Evolutionary conservation across 805 yeast species (phyloP).

Genomic region (Zygotorulaspora sp.): DNA sequence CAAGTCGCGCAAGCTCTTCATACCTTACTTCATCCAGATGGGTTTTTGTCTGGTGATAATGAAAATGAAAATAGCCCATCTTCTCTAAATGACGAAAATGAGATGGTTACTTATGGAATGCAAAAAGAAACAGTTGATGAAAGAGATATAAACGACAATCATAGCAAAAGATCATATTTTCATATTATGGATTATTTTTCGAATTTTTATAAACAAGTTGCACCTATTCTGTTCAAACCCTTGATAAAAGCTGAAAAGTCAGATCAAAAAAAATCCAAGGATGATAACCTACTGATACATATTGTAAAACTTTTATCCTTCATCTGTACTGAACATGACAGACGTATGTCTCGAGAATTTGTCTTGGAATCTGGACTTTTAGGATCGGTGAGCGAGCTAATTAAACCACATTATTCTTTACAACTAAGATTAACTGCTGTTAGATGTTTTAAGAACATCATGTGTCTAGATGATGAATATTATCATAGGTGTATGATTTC

Average conservation of each 20-base stretch:
- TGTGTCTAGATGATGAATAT: slow-evolving; percentile 57
- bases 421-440: slow-evolving; percentile 64
- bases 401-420: slow-evolving; percentile 37
- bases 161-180: slow-evolving; percentile 14
- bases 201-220: slow-evolving; percentile 60
- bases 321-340: slow-evolving; percentile 62
- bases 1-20: slow-evolving; percentile 83
- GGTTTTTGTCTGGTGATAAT: slow-evolving; percentile 25
- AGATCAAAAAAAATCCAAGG: slow-evolving; percentile 17
- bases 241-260: slow-evolving; percentile 34
- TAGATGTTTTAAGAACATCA: slow-evolving; percentile 59
- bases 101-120: neutral
- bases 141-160: slow-evolving; percentile 1
- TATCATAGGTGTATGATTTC: slow-evolving; percentile 55
- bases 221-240: slow-evolving; percentile 51
- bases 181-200: slow-evolving; percentile 37
- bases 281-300: slow-evolving; percentile 47
- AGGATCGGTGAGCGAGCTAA: slow-evolving; percentile 49
- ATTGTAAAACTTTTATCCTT: slow-evolving; percentile 69
- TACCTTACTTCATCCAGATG: slow-evolving; percentile 59
- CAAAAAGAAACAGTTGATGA: neutral
- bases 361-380: slow-evolving; percentile 57
- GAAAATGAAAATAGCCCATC: slow-evolving; percentile 15
- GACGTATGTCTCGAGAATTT: slow-evolving; percentile 53
- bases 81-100: slow-evolving; percentile 1